Percentiles rank a stretch among this genome's conserved stretches.
These are phyloP conservation scores for Mercurialis annua DNA, from an alignment of 345 rosid species.

Conservation along the genomic window DNA sequence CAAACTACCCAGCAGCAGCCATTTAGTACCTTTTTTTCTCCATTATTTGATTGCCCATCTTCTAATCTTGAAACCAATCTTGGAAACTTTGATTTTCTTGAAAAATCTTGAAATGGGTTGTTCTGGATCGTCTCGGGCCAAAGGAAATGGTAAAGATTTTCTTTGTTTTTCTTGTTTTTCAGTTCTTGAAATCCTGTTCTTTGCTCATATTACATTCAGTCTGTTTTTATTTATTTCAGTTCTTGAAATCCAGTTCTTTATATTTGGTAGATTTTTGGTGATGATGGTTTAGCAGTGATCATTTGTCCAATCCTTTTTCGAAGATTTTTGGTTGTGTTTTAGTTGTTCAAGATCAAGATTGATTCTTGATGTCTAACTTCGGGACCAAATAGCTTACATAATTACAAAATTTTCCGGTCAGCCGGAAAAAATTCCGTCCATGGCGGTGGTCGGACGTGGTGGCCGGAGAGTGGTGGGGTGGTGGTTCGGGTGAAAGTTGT, in stretches of 20 bases:
- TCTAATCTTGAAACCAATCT: neutral
- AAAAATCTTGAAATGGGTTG: slow-evolving; percentile 61
- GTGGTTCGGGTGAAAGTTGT: no score
- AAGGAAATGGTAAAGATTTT: slow-evolving; percentile 47
- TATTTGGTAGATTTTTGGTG: neutral
- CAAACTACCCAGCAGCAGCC: no score
- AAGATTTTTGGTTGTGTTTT: neutral
- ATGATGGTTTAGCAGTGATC: neutral
- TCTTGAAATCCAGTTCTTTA: neutral
- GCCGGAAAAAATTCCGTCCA: no score
- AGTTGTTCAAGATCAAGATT: slow-evolving; percentile 6
- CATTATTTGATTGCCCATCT: neutral
- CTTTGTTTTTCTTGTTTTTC: neutral
- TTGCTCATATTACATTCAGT: neutral
- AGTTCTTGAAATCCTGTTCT: neutral
- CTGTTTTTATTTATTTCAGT: neutral
- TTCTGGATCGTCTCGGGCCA: slow-evolving; percentile 63
- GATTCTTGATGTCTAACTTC: neutral
- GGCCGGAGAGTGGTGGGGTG: no score
- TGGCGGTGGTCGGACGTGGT: no score
- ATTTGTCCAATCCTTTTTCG: neutral
- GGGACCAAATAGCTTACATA: neutral
- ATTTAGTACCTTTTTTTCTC: no score
- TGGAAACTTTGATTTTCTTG: neutral
- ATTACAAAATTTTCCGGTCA: neutral